Percentiles rank a stretch among this genome's conserved stretches.
These are phyloP conservation scores for Picea glauca DNA, from an alignment of 75 land plant genomes.

Conservation along the genomic window DNA sequence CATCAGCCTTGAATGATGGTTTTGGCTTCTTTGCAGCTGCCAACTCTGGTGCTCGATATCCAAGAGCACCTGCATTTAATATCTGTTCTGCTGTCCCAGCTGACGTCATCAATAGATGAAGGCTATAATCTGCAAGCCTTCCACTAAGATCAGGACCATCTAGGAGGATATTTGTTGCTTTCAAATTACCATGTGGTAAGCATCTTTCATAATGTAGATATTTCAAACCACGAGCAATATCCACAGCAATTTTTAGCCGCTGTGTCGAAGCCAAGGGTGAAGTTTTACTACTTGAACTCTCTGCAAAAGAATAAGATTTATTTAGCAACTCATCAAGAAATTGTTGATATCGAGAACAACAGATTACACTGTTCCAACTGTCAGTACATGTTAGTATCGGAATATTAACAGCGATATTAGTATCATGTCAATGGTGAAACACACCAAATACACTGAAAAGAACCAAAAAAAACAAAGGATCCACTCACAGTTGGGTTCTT, in stretches of 20 bases:
- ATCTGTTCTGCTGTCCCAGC: conserved; percentile 89
- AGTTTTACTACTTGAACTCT: conserved; percentile 21
- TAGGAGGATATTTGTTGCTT: conserved; percentile 89
- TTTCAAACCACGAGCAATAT: conserved; percentile 73
- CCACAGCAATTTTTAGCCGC: conserved; percentile 74
- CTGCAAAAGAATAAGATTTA: conserved; percentile 18
- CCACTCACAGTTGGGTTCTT: background rate
- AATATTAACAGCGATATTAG: background rate
- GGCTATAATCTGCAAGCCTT: conserved; percentile 78
- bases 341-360: background rate
- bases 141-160: conserved; percentile 53
- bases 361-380: background rate
- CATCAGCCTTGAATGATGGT: conserved; percentile 82
- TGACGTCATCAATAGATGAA: conserved; percentile 86
- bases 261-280: conserved; percentile 42
- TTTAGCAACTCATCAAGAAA: conserved; percentile 6
- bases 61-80: conserved; percentile 89
- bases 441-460: background rate
- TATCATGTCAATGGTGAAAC: background rate
- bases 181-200: conserved; percentile 90
- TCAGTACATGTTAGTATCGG: background rate
- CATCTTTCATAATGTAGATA: conserved; percentile 71
- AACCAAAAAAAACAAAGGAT: background rate
- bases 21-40: conserved; percentile 68
- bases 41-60: conserved; percentile 94